phyloP scores from a whole-genome alignment of 768 basidiomycete species.

The Suillus tomentosus region DNA sequence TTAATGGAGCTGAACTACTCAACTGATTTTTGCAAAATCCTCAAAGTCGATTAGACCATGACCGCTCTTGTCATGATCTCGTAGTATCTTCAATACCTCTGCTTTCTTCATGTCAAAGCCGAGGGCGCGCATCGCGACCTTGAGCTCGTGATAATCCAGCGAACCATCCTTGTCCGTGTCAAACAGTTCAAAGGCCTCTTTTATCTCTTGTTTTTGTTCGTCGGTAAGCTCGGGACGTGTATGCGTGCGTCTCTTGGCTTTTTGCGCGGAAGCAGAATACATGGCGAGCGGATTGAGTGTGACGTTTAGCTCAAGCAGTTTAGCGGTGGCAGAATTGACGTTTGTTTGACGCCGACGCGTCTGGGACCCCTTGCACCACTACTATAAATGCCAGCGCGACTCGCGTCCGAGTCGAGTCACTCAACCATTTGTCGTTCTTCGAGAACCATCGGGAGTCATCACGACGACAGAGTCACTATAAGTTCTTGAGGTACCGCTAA shows the following conservation, averaged over 20 bases:
- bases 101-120: constrained; percentile 99
- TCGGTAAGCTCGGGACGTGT: constrained; percentile 82
- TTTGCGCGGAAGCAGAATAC: constrained; percentile 68
- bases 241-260: constrained; percentile 74
- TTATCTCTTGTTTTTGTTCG: constrained; percentile 93
- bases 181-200: constrained; percentile 98
- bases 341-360: constrained; percentile 28
- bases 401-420: background rate
- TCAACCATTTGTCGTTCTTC: background rate
- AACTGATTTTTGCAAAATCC: constrained; percentile 93
- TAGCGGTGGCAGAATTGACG: background rate
- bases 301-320: background rate
- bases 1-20: constrained; percentile 32
- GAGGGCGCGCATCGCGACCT: constrained; percentile 97
- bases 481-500: background rate
- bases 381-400: background rate
- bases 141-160: constrained; percentile 97
- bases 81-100: constrained; percentile 91
- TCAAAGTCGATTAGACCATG: constrained; percentile 88
- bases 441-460: background rate
- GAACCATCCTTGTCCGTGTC: constrained; percentile 98
- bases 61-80: constrained; percentile 87
- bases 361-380: constrained; percentile 28
- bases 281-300: constrained; percentile 24
- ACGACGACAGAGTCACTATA: background rate